These are phyloP conservation scores for Colletotrichum tamarilloi DNA, from an alignment of 2,329 filamentous ascomycete species.

Conservation along the genomic window DNA sequence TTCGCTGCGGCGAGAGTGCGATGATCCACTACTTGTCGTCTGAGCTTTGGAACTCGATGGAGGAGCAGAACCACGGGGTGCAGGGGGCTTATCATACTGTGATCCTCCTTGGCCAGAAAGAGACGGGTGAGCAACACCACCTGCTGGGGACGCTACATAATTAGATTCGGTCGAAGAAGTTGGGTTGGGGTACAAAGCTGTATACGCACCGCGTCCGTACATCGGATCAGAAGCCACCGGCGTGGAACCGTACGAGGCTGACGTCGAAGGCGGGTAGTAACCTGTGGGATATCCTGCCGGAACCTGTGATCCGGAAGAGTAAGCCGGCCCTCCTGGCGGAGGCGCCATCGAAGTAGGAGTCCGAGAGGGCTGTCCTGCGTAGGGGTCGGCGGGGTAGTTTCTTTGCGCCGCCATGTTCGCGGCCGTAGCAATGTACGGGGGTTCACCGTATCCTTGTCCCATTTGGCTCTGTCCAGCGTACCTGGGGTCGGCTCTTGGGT, in stretches of 20 bases:
- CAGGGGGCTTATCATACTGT: constrained; percentile 63
- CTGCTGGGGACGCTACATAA: constrained; percentile 65
- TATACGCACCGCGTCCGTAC: constrained; percentile 71
- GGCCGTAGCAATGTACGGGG: constrained; percentile 30
- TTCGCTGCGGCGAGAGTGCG: constrained; percentile 51
- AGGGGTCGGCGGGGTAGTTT: constrained; percentile 27
- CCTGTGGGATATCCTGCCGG: constrained; percentile 28
- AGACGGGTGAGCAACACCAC: constrained; percentile 50
- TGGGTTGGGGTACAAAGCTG: constrained; percentile 28
- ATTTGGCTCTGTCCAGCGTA: constrained; percentile 34
- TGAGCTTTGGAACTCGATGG: constrained; percentile 53
- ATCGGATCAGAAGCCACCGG: constrained; percentile 63
- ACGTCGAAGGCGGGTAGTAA: constrained; percentile 42
- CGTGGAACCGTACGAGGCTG: constrained; percentile 21
- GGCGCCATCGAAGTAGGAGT: constrained; percentile 30
- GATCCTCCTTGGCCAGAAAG: constrained; percentile 52
- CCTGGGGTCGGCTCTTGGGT: constrained; percentile 32
- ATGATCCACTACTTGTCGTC: constrained; percentile 49
- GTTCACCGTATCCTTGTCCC: constrained; percentile 28
- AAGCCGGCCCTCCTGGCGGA: constrained; percentile 27
- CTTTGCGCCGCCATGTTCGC: constrained; percentile 24
- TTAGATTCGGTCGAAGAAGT: constrained; percentile 48
- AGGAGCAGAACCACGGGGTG: constrained; percentile 49
- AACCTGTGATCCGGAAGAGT: constrained; percentile 34
- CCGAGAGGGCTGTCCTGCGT: constrained; percentile 31